These are phyloP conservation scores for Aphanoascus verrucosus DNA, from an alignment of 2,329 filamentous ascomycete species.

Conservation along the genomic window DNA sequence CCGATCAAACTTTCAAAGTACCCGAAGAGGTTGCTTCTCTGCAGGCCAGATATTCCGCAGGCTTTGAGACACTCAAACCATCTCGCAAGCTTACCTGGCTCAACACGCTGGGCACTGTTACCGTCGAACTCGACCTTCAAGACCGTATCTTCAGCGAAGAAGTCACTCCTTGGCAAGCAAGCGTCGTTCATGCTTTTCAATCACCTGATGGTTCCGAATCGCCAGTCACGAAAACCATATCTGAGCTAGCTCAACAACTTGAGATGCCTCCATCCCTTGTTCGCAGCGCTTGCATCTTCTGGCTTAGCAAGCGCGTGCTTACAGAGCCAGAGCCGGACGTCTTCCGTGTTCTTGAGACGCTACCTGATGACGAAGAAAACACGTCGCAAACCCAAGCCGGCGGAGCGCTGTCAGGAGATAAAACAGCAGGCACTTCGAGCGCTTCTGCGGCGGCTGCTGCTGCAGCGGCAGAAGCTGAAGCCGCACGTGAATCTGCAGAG, in stretches of 20 bases:
- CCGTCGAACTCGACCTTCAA: slow-evolving; percentile 68
- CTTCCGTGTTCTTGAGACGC: slow-evolving; percentile 48
- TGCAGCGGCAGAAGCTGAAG: slow-evolving; percentile 33
- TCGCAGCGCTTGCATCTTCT: slow-evolving; percentile 51
- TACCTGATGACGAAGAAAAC: slow-evolving; percentile 29
- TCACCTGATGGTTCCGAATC: slow-evolving; percentile 22
- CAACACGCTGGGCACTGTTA: slow-evolving; percentile 67
- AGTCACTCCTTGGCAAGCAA: slow-evolving; percentile 76
- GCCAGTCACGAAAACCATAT: slow-evolving; percentile 30
- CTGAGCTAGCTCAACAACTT: slow-evolving; percentile 40
- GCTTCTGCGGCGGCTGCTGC: slow-evolving; percentile 24
- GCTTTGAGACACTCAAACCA: slow-evolving; percentile 70
- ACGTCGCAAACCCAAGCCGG: neutral
- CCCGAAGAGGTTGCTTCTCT: slow-evolving; percentile 41
- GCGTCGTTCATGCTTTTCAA: slow-evolving; percentile 76
- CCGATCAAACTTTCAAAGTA: slow-evolving; percentile 41
- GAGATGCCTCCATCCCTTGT: slow-evolving; percentile 48
- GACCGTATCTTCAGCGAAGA: slow-evolving; percentile 63
- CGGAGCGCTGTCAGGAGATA: slow-evolving; percentile 1
- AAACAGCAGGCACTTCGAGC: neutral
- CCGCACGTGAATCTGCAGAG: slow-evolving; percentile 38
- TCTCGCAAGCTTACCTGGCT: slow-evolving; percentile 84
- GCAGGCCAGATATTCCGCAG: slow-evolving; percentile 60
- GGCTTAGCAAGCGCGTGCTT: slow-evolving; percentile 49
- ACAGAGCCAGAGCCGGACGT: slow-evolving; percentile 38